Evolutionary conservation across 495 filamentous ascomycete genomes (phyloP).

Genomic region (Penicilliopsis zonata): DNA sequence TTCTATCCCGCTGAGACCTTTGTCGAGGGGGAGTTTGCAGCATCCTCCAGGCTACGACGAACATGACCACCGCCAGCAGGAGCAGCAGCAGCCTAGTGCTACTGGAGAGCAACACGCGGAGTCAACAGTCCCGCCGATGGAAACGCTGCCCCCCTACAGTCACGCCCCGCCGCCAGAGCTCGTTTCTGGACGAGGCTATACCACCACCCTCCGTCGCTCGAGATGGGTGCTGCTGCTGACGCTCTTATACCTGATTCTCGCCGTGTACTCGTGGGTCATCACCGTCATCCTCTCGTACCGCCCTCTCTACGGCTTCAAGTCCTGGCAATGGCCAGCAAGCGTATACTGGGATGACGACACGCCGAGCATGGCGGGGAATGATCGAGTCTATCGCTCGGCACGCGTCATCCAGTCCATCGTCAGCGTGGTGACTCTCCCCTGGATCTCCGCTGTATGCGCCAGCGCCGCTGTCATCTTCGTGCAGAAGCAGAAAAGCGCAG

Average conservation of each 20-base stretch:
- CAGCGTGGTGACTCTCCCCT: constrained; percentile 7
- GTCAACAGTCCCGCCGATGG: too few species aligned
- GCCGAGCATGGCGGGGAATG: background rate
- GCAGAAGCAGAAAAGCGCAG: constrained; percentile 11
- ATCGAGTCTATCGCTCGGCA: constrained; percentile 1
- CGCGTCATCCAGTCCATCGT: constrained; percentile 1
- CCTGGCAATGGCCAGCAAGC: background rate
- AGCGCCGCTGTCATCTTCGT: constrained; percentile 12
- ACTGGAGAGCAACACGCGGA: too few species aligned
- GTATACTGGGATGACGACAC: background rate
- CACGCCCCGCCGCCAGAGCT: too few species aligned
- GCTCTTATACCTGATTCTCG: constrained; percentile 1
- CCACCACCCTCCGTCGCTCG: background rate
- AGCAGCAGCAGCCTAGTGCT: too few species aligned
- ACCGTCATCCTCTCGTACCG: constrained; percentile 1
- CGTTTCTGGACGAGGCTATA: too few species aligned
- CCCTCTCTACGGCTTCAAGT: background rate
- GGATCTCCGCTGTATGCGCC: constrained; percentile 12
- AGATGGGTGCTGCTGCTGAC: constrained; percentile 2
- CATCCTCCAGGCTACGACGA: too few species aligned
- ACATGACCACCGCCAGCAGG: too few species aligned
- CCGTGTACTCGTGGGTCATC: constrained; percentile 3
- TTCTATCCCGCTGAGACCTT: too few species aligned
- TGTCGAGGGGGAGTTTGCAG: too few species aligned
- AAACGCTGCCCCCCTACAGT: too few species aligned